Percentiles rank a stretch among this genome's conserved stretches.
These are phyloP conservation scores for Globisporangium cederbergense DNA, from an alignment of 352 stramenopile genomes.

Conservation along the genomic window DNA sequence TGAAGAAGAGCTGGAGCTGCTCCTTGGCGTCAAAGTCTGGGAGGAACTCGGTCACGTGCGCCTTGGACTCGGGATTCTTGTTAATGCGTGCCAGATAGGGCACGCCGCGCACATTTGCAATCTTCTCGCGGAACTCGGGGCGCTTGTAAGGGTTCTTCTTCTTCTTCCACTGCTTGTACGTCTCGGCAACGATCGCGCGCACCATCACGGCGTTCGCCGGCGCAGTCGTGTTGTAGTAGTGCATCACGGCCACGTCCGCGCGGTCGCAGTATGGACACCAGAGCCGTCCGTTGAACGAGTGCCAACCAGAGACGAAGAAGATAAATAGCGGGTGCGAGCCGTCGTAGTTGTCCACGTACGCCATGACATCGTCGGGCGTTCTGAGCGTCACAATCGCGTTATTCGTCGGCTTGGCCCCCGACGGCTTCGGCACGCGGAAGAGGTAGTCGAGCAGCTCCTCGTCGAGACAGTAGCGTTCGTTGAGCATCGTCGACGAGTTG, in stretches of 20 bases:
- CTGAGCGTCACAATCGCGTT: conserved; percentile 56
- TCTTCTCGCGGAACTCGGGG: conserved; percentile 49
- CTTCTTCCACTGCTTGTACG: conserved; percentile 73
- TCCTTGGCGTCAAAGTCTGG: conserved; percentile 34
- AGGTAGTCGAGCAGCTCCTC: conserved; percentile 64
- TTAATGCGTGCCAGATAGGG: conserved; percentile 58
- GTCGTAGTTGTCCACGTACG: conserved; percentile 58
- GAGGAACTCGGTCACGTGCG: conserved; percentile 42
- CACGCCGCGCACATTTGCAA: conserved; percentile 55
- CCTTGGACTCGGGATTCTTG: conserved; percentile 36
- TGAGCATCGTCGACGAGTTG: conserved; percentile 66
- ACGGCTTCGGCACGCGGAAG: conserved; percentile 50
- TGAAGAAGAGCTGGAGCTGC: conserved; percentile 18
- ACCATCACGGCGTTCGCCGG: conserved; percentile 52
- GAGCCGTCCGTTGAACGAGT: conserved; percentile 73
- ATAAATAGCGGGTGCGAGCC: conserved; percentile 72
- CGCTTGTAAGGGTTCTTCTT: conserved; percentile 72
- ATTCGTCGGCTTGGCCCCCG: conserved; percentile 27
- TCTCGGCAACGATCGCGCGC: conserved; percentile 44
- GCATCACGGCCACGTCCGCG: conserved; percentile 60
- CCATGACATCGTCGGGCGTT: conserved; percentile 35
- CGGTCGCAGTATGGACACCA: conserved; percentile 84
- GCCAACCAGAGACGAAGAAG: conserved; percentile 70
- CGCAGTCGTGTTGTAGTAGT: conserved; percentile 78
- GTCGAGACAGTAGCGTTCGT: conserved; percentile 65